phyloP scores from a whole-genome alignment of 805 yeast species.

The Kodamaea leandrae region DNA sequence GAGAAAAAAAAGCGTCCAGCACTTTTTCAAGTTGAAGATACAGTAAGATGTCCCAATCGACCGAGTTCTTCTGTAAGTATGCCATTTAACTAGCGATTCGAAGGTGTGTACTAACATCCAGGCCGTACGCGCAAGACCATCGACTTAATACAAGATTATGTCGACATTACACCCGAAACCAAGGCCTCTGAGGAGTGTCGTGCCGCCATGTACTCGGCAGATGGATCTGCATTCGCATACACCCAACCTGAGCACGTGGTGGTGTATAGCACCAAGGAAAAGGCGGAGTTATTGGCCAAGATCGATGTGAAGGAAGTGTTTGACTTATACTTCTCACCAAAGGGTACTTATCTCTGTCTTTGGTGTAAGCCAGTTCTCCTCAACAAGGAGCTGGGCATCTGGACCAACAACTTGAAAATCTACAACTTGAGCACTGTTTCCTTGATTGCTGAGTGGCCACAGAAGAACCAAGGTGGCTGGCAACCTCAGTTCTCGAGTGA shows the following conservation, averaged over 20 bases:
- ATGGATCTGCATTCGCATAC: constrained; percentile 69
- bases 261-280: constrained; percentile 55
- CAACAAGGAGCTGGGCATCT: constrained; percentile 67
- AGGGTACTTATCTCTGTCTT: constrained; percentile 74
- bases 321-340: constrained; percentile 86
- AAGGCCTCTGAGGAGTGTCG: constrained; percentile 52
- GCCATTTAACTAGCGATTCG: not conserved
- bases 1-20: not conserved
- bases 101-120: constrained; percentile 9
- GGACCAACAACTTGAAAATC: constrained; percentile 75
- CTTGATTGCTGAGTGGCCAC: constrained; percentile 60
- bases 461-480: constrained; percentile 88
- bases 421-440: constrained; percentile 54
- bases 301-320: constrained; percentile 65
- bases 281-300: constrained; percentile 41
- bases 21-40: constrained; percentile 1
- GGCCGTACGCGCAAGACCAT: constrained; percentile 30
- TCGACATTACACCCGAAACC: constrained; percentile 34
- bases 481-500: constrained; percentile 84
- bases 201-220: constrained; percentile 61
- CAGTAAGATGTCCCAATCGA: constrained; percentile 30
- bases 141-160: constrained; percentile 30
- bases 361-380: constrained; percentile 83
- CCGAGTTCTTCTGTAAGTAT: constrained; percentile 40
- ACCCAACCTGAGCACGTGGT: constrained; percentile 62